Evolutionary conservation across 441 rosid genomes (phyloP).

Genomic region (Erysimum cheiri): DNA sequence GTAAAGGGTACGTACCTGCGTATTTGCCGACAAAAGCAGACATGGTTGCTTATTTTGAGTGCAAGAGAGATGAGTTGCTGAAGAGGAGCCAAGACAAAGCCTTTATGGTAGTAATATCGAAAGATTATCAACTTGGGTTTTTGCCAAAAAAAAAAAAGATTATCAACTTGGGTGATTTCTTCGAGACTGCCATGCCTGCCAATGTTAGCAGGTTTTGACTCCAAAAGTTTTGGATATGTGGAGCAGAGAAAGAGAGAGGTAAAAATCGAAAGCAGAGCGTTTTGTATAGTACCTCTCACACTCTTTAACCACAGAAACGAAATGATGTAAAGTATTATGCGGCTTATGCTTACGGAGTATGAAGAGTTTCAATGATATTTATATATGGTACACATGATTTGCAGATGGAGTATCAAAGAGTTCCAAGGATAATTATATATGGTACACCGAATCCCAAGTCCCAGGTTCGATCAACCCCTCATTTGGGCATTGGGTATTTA

Average conservation of each 20-base stretch:
- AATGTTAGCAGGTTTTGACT: slow-evolving; percentile 37
- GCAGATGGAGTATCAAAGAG: no score
- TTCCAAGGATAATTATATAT: no score
- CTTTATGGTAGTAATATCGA: slow-evolving; percentile 48
- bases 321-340: neutral
- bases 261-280: slow-evolving; percentile 38
- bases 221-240: slow-evolving; percentile 46
- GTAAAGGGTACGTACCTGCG: slow-evolving; percentile 56
- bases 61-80: slow-evolving; percentile 31
- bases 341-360: neutral
- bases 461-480: no score
- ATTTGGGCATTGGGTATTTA: neutral
- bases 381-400: no score
- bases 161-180: slow-evolving; percentile 67
- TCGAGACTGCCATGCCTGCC: slow-evolving; percentile 51
- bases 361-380: slow-evolving; percentile 22
- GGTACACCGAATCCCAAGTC: no score
- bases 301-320: no score
- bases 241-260: slow-evolving; percentile 44
- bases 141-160: no score
- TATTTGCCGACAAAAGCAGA: slow-evolving; percentile 89
- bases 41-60: slow-evolving; percentile 52
- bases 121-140: no score
- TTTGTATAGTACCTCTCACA: no score
- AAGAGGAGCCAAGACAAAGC: slow-evolving; percentile 47